Evolutionary conservation across 2,329 filamentous ascomycete genomes (phyloP), one percentile per base, ranked within the genome.

Genomic region (Drechslerella coelobrocha): DNA sequence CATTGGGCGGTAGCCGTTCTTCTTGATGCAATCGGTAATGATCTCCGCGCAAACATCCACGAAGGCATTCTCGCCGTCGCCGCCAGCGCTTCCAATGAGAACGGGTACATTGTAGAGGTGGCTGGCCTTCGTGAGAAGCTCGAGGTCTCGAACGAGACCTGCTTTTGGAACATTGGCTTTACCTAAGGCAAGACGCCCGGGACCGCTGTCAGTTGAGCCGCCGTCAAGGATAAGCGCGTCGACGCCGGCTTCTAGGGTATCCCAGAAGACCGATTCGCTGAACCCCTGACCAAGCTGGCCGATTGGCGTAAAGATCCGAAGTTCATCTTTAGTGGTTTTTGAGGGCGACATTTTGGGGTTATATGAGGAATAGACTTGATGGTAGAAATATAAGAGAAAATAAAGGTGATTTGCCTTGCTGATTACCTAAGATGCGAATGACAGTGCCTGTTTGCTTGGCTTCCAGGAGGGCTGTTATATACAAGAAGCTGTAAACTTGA

Each of bases 41-140:
- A 83, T 80, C 0, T 79, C 75, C 0, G 78, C 23, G 57, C 83
- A 79, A 9, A 78, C 76, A 19, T 76, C 56, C 0, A 83, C 81
- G 66, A 83, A 81, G 0, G 78, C 77, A 39, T 82, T 78, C 2
- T 78, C 79, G 0, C 83, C 83, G 72, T 82, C 81, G 0, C 83
- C 83, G 0, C 82, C 83, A n/a, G 68, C 61, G 23, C 73, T 75
- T 12, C 73, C 65, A 19, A 75, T 74, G 1, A 75, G 57, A n/a
- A 72, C 37, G 1, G 66, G 72, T 5, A 75, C 65, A 12, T 72
- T 61, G 45, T 73, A 57, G 5, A 45, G 65, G 54, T 73, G 73
- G 19, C 61, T 73, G 7, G 62, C 73, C 26, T 71, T 62, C 12
- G 74, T 63, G 3, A 75, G 31, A 0, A 61, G 48, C 43, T 69